Evolutionary conservation across 306 rosid species (phyloP).

Genomic region (Fragaria iinumae): DNA sequence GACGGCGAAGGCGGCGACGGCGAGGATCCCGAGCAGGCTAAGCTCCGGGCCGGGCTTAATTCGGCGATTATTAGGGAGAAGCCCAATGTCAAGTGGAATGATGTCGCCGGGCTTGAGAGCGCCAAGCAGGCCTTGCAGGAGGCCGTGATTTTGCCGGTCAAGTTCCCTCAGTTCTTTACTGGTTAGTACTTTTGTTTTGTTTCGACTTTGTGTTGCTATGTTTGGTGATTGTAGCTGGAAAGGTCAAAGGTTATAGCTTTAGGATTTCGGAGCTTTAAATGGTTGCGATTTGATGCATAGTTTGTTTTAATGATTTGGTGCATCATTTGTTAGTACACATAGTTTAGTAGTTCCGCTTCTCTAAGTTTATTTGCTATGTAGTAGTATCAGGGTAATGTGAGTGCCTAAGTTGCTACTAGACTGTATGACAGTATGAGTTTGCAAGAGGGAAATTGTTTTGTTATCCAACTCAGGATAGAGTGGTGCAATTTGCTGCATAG

Average conservation of each 20-base stretch:
- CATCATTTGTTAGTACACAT: too few relatives aligned
- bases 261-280: background rate
- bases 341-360: too few relatives aligned
- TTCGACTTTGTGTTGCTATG: background rate
- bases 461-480: too few relatives aligned
- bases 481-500: too few relatives aligned
- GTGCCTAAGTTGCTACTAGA: too few relatives aligned
- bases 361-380: too few relatives aligned
- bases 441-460: too few relatives aligned
- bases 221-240: background rate
- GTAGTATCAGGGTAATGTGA: too few relatives aligned
- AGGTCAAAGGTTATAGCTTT: background rate
- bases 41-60: conserved; percentile 82
- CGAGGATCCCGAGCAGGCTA: conserved; percentile 82
- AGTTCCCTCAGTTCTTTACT: conserved; percentile 94
- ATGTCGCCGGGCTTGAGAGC: conserved; percentile 94
- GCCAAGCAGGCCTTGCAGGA: conserved; percentile 96
- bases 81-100: conserved; percentile 94
- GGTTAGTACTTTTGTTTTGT: conserved; percentile 43
- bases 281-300: too few relatives aligned
- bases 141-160: conserved; percentile 92
- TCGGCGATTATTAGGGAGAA: conserved; percentile 93
- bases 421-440: too few relatives aligned
- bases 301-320: too few relatives aligned
- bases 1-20: conserved; percentile 84